Evolutionary conservation across 2,329 filamentous ascomycete species (phyloP), one percentile per base, ranked within the genome.

Genomic region (Escovopsis sp.): DNA sequence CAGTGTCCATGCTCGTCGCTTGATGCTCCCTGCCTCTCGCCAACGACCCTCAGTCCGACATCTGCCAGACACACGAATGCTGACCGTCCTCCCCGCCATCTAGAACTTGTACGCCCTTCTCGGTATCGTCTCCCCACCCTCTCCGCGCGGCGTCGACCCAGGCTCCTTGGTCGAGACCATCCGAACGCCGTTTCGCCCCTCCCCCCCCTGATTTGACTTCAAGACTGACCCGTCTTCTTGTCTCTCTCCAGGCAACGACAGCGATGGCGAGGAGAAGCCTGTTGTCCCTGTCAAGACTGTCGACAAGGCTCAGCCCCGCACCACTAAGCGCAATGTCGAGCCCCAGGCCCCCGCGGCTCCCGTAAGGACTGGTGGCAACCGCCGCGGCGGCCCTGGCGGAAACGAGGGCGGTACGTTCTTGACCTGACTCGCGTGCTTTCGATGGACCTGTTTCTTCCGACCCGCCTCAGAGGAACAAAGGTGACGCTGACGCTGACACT

Each of bases 21-120:
- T 15, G 13, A 34, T 34, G 15, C 15, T n/a, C 13, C 7, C 13
- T n/a, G n/a, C n/a, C n/a, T n/a, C n/a, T n/a, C 25, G 25, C 9
- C 25, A 9, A 27, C 9, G 25, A 27, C 9, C 25, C 25, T n/a
- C n/a, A n/a, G n/a, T n/a, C n/a, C n/a, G n/a, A n/a, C n/a, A 27
- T 27, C 25, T 27, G 25, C 25, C 25, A 27, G 6, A 5, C 12
- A 16, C 34, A 35, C 11, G 34, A 35, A n/a, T 35, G 20, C 34
- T 35, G 14, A 35, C 34, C 34, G n/a, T n/a, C n/a, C 14, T 35
- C 34, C 14, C 34, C 11, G 11, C 13, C 34, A 14, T 41, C 13
- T 54, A 96, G 91, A 98, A 98, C 77, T 81, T 84, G 62, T 96
- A 84, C 77, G 89, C 91, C 77, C 81, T 94, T 72, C 86, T 98